These are phyloP conservation scores for Mycena albidolilacea DNA, from an alignment of 768 basidiomycete species.

Conservation along the genomic window DNA sequence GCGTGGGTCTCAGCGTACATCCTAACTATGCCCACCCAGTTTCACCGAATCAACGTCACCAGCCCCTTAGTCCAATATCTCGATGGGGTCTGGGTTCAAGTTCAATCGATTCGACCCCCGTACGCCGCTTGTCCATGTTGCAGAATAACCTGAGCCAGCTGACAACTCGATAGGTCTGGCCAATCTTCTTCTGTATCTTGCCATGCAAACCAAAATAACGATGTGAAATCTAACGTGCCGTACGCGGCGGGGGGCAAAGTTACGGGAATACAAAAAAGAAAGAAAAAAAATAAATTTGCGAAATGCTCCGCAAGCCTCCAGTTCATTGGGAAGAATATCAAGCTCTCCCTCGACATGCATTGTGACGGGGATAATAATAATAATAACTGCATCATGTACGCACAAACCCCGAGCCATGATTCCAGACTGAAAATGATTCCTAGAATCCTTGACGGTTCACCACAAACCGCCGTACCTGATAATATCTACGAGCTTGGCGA, in stretches of 20 bases:
- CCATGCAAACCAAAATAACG: too few species aligned
- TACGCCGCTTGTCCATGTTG: background rate
- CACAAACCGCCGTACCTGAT: background rate
- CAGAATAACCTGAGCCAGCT: background rate
- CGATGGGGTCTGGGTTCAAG: too few species aligned
- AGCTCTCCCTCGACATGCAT: background rate
- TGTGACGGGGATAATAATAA: background rate
- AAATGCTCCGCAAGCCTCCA: constrained; percentile 12
- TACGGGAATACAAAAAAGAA: too few species aligned
- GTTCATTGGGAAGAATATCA: background rate
- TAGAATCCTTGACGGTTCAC: background rate
- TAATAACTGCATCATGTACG: background rate
- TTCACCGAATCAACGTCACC: background rate
- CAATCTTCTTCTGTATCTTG: background rate
- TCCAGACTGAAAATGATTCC: background rate
- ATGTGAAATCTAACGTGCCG: too few species aligned
- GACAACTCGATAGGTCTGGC: background rate
- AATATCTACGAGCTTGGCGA: background rate
- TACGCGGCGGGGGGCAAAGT: too few species aligned
- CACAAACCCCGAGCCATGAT: background rate
- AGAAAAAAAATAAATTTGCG: too few species aligned
- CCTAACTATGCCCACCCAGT: background rate
- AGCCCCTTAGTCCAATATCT: constrained; percentile 8
- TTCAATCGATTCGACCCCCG: too few species aligned
- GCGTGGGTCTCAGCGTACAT: too few species aligned